phyloP scores from a whole-genome alignment of 2,329 filamentous ascomycete species.

The Sodiomyces alkalinus region DNA sequence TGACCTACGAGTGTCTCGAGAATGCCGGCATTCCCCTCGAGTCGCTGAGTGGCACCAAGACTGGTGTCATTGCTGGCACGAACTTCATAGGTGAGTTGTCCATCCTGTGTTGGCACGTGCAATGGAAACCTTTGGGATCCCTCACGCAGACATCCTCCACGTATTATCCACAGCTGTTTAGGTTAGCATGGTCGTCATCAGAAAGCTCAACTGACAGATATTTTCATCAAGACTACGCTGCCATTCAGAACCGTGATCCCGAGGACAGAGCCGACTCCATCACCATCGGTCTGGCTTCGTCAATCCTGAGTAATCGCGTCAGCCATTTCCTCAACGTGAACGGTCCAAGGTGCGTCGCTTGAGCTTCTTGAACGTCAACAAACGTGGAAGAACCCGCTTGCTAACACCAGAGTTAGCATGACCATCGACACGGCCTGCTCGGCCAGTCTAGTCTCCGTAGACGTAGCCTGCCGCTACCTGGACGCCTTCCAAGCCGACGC shows the following conservation, averaged over 20 bases:
- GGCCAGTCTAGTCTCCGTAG: slow-evolving; percentile 37
- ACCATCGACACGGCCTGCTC: slow-evolving; percentile 46
- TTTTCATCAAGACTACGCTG: slow-evolving; percentile 13
- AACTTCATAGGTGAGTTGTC: no score
- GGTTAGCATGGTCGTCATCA: no score
- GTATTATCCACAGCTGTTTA: no score
- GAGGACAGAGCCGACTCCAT: slow-evolving; percentile 14
- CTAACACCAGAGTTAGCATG: slow-evolving; percentile 20
- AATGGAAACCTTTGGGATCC: slow-evolving; percentile 11
- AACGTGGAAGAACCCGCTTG: neutral
- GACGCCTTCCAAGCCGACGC: slow-evolving; percentile 3
- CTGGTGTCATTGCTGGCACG: slow-evolving; percentile 10
- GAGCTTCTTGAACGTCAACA: neutral
- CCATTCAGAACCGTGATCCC: slow-evolving; percentile 12
- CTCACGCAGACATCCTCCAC: slow-evolving; percentile 11
- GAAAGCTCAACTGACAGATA: neutral
- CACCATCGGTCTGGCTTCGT: slow-evolving; percentile 16
- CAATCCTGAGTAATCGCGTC: slow-evolving; percentile 16
- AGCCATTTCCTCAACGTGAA: slow-evolving; percentile 18
- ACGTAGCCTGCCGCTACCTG: slow-evolving; percentile 25
- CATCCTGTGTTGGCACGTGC: slow-evolving; percentile 13
- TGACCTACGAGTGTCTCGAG: slow-evolving; percentile 18
- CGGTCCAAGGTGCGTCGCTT: slow-evolving; percentile 12
- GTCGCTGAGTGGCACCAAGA: slow-evolving; percentile 1
- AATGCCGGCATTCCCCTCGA: slow-evolving; percentile 6